Base-by-base conservation (phyloP, 257 asterid genomes). In the Datura wrightii region DNA sequence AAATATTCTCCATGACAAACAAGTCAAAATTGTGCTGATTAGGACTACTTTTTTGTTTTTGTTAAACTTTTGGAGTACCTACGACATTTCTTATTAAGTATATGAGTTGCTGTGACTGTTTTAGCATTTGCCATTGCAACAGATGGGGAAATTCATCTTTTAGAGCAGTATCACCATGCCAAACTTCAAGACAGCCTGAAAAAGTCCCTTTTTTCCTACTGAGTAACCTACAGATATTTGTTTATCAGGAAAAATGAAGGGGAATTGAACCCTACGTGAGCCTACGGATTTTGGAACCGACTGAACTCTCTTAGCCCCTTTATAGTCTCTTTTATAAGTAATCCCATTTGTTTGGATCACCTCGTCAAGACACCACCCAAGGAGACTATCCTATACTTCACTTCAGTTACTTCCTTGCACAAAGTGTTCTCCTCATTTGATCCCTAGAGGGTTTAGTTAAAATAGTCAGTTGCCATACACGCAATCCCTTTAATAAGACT, bases 341-440 rank as follows among this genome's bases (percentile, higher is more conserved):
- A 70, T 72, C 80, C 58, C n/a, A 72, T 72, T 46, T 46, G 80
- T 72, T 72, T 72, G 58, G 36, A 72, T 46, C 80, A 72, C 41
- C 18, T 72, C 59, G n/a, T 72, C 41, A 19, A 72, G 58, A 72
- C 59, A 46, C 41, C 80, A 19, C 19, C 58, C 41, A 10, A 10
- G 58, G 58, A 44, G 3, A 72, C 41, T 46, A 44, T 72, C 80
- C 56, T 72, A 46, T 70, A 1, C 4, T 70, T 70, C 80, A 71
- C 80, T 44, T 44, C 3, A 46, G 15, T 72, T 50, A 46, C 55
- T 42, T 71, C 15, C 80, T 72, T 46, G 58, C 59, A 46, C 42
- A 72, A 72, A 72, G 58, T 19, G 34, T n/a, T 72, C 41, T 70
- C 79, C 76, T 41, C 79, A 18, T 42, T 37, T 42, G 79, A 46